Evolutionary conservation across 345 rosid genomes (phyloP).

Genomic region (Bruguiera parviflora): DNA sequence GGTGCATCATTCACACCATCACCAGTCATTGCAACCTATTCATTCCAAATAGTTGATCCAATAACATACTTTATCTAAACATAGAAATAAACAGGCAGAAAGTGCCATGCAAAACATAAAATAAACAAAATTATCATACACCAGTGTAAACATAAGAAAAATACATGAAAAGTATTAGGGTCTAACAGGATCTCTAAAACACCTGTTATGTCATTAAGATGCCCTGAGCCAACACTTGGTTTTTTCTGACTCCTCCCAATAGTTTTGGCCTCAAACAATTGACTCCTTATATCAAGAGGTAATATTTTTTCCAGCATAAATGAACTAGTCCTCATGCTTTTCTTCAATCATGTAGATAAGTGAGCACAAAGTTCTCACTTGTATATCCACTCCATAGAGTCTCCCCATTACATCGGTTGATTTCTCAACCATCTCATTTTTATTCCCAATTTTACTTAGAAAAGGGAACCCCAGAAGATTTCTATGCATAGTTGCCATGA

Average conservation of each 20-base stretch:
- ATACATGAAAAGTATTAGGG: neutral
- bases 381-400: neutral
- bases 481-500: too few relatives aligned
- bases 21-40: slow-evolving; percentile 99
- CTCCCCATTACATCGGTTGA: too few relatives aligned
- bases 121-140: neutral
- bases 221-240: too few relatives aligned
- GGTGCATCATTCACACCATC: slow-evolving; percentile 99
- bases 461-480: too few relatives aligned
- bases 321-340: neutral
- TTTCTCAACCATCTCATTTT: too few relatives aligned
- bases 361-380: neutral
- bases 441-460: too few relatives aligned
- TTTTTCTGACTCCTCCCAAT: neutral
- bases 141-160: neutral
- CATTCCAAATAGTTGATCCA: slow-evolving; percentile 8
- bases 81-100: neutral
- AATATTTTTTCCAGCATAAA: neutral
- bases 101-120: neutral
- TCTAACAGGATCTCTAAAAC: neutral
- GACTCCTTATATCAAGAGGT: neutral
- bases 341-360: neutral
- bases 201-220: too few relatives aligned
- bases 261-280: neutral
- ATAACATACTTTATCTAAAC: neutral